Evolutionary conservation across 176 grass and related monocot species (phyloP).

Genomic region (Microstegium vimineum): DNA sequence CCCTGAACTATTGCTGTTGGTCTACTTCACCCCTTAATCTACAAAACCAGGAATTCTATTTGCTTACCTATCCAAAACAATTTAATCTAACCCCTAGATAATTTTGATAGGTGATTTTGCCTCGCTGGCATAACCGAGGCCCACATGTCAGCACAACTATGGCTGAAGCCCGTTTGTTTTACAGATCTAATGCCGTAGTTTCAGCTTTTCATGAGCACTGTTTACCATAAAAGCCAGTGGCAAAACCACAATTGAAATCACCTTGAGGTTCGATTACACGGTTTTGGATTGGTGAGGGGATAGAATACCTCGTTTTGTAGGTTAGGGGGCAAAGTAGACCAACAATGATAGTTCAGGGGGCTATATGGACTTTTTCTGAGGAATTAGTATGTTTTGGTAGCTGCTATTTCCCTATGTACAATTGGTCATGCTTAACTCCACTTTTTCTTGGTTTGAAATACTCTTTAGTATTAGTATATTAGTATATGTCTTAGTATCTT

Average conservation of each 20-base stretch:
- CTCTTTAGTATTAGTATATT: not conserved
- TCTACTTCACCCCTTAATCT: not conserved
- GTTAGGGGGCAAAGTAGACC: not conserved
- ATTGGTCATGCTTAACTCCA: not conserved
- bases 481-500: not conserved
- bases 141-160: not conserved
- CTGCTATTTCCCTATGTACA: not conserved
- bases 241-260: not conserved
- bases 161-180: not conserved
- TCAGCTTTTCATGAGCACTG: not conserved
- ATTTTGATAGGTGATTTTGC: no score
- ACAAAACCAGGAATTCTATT: not conserved
- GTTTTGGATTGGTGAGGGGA: not conserved
- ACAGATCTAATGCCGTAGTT: not conserved
- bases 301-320: not conserved
- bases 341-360: not conserved
- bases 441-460: not conserved
- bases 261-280: not conserved
- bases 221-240: not conserved
- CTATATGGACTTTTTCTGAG: not conserved
- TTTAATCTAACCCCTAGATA: not conserved
- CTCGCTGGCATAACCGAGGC: not conserved
- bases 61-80: not conserved
- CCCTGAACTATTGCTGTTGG: not conserved
- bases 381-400: not conserved